phyloP scores from a whole-genome alignment of 495 filamentous ascomycete genomes.

The Penicillium tannophilum region DNA sequence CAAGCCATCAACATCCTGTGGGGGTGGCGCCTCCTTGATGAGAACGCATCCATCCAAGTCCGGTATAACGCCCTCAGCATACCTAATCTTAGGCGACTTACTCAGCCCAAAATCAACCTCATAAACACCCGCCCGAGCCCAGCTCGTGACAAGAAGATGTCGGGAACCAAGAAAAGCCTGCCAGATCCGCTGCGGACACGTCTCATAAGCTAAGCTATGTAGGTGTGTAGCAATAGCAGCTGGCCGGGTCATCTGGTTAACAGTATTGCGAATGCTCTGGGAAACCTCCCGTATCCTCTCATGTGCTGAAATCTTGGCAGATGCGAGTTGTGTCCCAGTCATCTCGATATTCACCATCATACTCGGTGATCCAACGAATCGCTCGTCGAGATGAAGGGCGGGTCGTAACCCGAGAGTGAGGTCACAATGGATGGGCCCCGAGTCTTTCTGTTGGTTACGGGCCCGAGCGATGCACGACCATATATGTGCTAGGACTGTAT shows the following conservation, averaged over 20 bases:
- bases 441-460: conserved; percentile 22
- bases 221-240: conserved; percentile 26
- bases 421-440: conserved; percentile 25
- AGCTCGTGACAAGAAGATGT: conserved; percentile 35
- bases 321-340: conserved; percentile 16
- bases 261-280: conserved; percentile 28
- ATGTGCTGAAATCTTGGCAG: neutral
- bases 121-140: conserved; percentile 30
- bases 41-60: conserved; percentile 30
- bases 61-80: conserved; percentile 27
- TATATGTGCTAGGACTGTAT: conserved; percentile 36
- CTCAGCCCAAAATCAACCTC: conserved; percentile 30
- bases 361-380: conserved; percentile 29
- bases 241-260: conserved; percentile 19
- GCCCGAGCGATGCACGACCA: conserved; percentile 34
- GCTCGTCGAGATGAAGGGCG: conserved; percentile 18
- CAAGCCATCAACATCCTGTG: neutral
- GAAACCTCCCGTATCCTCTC: conserved; percentile 6
- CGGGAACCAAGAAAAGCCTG: conserved; percentile 34
- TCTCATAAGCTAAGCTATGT: conserved; percentile 33
- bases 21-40: conserved; percentile 31
- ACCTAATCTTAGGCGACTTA: conserved; percentile 17
- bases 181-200: conserved; percentile 37
- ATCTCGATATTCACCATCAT: conserved; percentile 32
- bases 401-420: conserved; percentile 24